These are phyloP conservation scores for Pterocarpus santalinus DNA, from an alignment of 306 rosid genomes.

Conservation along the genomic window DNA sequence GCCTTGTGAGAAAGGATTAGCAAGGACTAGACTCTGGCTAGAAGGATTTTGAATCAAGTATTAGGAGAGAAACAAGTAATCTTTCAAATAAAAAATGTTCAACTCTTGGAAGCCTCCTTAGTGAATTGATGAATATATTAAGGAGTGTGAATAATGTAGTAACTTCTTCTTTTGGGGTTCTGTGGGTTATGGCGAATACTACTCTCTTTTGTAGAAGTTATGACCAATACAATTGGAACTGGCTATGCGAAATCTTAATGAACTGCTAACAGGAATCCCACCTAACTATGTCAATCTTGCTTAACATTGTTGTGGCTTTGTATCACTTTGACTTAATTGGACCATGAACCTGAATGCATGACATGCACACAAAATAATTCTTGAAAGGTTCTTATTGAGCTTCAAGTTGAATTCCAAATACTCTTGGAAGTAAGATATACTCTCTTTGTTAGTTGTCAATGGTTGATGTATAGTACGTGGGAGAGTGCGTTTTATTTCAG, in stretches of 20 bases:
- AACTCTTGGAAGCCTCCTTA: neutral
- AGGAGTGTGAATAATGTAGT: neutral
- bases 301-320: conserved; percentile 12
- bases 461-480: conserved; percentile 32
- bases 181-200: conserved; percentile 1
- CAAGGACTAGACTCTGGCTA: neutral
- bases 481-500: neutral
- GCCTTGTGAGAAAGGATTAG: neutral
- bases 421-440: conserved; percentile 2
- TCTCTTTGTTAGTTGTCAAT: conserved; percentile 14
- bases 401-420: conserved; percentile 17
- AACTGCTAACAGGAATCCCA: conserved; percentile 13
- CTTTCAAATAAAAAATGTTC: neutral
- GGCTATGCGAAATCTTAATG: conserved; percentile 5
- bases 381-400: conserved; percentile 27
- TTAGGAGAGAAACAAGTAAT: neutral
- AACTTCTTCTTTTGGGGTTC: neutral
- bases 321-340: conserved; percentile 6
- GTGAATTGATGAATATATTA: conserved; percentile 1
- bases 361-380: neutral
- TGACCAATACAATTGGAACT: conserved; percentile 6
- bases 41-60: conserved; percentile 8
- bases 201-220: conserved; percentile 7
- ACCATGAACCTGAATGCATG: neutral
- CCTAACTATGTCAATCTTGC: conserved; percentile 23